A percentile compares a stretch with the other conserved stretches of the same genome.
These are phyloP conservation scores for thale cress (Arabidopsis thaliana) DNA, from an alignment of 345 rosid genomes.

Conservation along the genomic window DNA sequence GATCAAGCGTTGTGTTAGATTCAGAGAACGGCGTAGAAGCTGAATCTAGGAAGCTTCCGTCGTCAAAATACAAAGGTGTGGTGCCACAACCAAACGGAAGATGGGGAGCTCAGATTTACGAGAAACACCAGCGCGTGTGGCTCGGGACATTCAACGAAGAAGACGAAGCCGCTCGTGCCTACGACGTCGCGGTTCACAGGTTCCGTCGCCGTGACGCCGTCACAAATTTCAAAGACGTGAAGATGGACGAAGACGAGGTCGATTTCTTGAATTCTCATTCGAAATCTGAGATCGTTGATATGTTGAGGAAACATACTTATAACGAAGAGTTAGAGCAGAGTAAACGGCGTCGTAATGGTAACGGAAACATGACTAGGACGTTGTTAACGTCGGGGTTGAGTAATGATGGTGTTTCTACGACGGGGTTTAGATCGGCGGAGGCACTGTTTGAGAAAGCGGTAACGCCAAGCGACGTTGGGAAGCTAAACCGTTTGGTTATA, in stretches of 20 bases:
- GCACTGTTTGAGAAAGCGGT: conserved; percentile 88
- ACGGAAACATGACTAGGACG: conserved; percentile 44
- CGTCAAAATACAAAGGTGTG: conserved; percentile 93
- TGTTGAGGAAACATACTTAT: conserved; percentile 91
- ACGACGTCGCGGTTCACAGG: conserved; percentile 82
- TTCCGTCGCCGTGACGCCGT: conserved; percentile 94
- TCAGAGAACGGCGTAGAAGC: conserved; percentile 71
- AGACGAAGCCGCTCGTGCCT: conserved; percentile 87
- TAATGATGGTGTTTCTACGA: conserved; percentile 31
- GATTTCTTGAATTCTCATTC: conserved; percentile 78
- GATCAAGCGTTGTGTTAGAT: conserved; percentile 65
- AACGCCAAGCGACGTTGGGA: conserved; percentile 97
- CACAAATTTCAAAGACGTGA: conserved; percentile 71
- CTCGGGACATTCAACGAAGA: conserved; percentile 91
- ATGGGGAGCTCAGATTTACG: conserved; percentile 99
- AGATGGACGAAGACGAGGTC: conserved; percentile 53
- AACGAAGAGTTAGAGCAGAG: conserved; percentile 82
- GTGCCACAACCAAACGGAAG: conserved; percentile 98
- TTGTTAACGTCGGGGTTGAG: conserved; percentile 7
- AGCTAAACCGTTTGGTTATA: conserved; percentile 90
- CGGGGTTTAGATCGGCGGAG: conserved; percentile 55
- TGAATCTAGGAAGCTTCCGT: conserved; percentile 85
- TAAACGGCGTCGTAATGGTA: conserved; percentile 48
- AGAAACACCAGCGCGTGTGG: conserved; percentile 98
- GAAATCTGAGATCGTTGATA: conserved; percentile 90